A percentile compares a stretch with the other conserved stretches of the same genome.
Evolutionary conservation across 1,284 basidiomycete species (phyloP).

Genomic region (Moesziomyces parantarcticus): DNA sequence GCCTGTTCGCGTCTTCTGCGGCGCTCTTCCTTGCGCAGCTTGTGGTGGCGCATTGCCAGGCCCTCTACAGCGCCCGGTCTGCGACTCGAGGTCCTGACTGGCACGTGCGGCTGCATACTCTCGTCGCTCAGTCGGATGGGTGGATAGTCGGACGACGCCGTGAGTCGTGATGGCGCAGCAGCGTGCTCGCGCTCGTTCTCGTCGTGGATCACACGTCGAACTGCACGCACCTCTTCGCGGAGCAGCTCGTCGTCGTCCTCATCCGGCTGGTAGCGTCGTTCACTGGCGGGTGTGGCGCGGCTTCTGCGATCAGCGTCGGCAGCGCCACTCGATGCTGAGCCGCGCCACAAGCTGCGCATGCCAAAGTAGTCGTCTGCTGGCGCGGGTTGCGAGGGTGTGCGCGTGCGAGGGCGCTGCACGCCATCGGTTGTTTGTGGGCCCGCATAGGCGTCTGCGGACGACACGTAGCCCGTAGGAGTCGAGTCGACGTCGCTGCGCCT

Average conservation of each 20-base stretch:
- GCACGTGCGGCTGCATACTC: conserved; percentile 4
- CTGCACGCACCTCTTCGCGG: conserved; percentile 27
- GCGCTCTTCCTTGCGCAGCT: conserved; percentile 26
- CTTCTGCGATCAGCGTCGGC: background rate
- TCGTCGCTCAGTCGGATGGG: conserved; percentile 40
- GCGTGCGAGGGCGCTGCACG: background rate
- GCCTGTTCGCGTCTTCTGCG: conserved; percentile 18
- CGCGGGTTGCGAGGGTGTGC: background rate
- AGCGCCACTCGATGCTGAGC: conserved; percentile 8
- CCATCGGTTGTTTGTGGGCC: too few relatives aligned
- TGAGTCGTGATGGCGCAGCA: background rate
- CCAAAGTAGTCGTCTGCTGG: conserved; percentile 19
- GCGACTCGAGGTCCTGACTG: conserved; percentile 14
- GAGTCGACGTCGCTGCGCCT: conserved; percentile 21
- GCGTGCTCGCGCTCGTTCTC: conserved; percentile 10
- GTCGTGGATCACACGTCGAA: conserved; percentile 30
- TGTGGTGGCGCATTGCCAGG: conserved; percentile 43
- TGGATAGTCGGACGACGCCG: conserved; percentile 20
- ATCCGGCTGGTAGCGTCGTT: background rate
- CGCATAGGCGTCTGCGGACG: conserved; percentile 22
- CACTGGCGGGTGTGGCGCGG: conserved; percentile 4
- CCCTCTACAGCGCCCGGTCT: conserved; percentile 43
- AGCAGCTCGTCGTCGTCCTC: conserved; percentile 18
- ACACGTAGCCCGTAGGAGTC: conserved; percentile 10
- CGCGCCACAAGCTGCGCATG: conserved; percentile 1